phyloP scores from a whole-genome alignment of 805 yeast species.

The Pichia nakasei region DNA sequence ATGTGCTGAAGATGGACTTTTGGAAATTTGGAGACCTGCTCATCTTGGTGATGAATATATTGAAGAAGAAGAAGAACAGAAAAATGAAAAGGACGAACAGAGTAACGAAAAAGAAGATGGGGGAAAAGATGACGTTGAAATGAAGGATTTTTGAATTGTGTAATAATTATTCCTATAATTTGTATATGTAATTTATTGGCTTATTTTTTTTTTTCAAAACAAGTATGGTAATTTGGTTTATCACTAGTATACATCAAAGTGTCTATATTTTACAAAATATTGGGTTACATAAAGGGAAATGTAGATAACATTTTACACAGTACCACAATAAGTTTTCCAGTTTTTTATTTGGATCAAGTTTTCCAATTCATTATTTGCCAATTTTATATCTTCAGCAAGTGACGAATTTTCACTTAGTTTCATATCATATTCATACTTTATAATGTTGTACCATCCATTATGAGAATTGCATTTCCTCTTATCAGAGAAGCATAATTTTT shows the following conservation, averaged over 20 bases:
- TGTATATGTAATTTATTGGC: neutral
- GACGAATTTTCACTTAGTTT: slow-evolving; percentile 23
- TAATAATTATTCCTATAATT: neutral
- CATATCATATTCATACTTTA: slow-evolving; percentile 28
- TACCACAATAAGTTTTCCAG: slow-evolving; percentile 18
- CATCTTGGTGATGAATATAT: slow-evolving; percentile 32
- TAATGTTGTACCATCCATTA: slow-evolving; percentile 26
- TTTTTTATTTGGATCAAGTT: slow-evolving; percentile 28
- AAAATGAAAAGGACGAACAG: slow-evolving; percentile 20
- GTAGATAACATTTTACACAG: no score
- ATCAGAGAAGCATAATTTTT: slow-evolving; percentile 40
- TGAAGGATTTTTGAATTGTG: slow-evolving; percentile 16
- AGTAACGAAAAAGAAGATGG: slow-evolving; percentile 14
- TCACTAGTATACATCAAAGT: no score
- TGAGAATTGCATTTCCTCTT: slow-evolving; percentile 50
- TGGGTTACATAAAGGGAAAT: no score
- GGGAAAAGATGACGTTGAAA: slow-evolving; percentile 10
- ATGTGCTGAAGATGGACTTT: slow-evolving; percentile 65
- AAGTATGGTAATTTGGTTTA: no score
- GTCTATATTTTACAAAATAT: no score
- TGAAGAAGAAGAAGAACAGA: slow-evolving; percentile 34
- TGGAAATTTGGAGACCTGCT: slow-evolving; percentile 72
- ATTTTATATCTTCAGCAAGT: slow-evolving; percentile 11
- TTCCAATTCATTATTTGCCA: slow-evolving; percentile 19
- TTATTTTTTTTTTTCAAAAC: no score